phyloP scores from a whole-genome alignment of 306 rosid species.

The Clitoria ternatea region DNA sequence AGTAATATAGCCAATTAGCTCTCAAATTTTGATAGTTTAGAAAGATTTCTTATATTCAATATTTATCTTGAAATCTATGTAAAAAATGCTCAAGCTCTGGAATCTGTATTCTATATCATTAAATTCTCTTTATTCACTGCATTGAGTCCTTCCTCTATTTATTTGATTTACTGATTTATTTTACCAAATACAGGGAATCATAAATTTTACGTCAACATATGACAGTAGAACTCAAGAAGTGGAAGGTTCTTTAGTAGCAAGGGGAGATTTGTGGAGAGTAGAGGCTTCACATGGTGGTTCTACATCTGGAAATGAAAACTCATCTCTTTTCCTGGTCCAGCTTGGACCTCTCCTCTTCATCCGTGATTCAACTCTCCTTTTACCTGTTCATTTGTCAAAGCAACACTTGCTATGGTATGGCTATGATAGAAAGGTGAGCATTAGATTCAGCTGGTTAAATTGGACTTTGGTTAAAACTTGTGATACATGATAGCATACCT shows the following conservation, averaged over 20 bases:
- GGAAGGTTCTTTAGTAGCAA: slow-evolving; percentile 81
- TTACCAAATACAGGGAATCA: slow-evolving; percentile 52
- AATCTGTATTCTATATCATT: background rate
- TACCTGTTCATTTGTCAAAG: slow-evolving; percentile 93
- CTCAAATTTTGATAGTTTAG: background rate
- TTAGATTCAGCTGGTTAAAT: slow-evolving; percentile 13
- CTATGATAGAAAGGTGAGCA: slow-evolving; percentile 87
- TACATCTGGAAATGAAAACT: slow-evolving; percentile 68
- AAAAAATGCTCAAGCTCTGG: slow-evolving; percentile 3
- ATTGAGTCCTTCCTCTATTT: background rate
- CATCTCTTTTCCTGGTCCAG: slow-evolving; percentile 87
- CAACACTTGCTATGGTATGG: slow-evolving; percentile 98
- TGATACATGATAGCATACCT: background rate
- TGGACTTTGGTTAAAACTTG: background rate
- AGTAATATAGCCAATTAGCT: background rate
- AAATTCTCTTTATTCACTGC: background rate
- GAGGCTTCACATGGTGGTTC: slow-evolving; percentile 88
- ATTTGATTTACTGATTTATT: slow-evolving; percentile 20
- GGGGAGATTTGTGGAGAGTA: slow-evolving; percentile 97
- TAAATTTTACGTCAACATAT: slow-evolving; percentile 75
- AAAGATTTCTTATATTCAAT: background rate
- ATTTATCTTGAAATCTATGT: background rate
- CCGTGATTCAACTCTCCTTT: slow-evolving; percentile 90
- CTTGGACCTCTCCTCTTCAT: slow-evolving; percentile 93
- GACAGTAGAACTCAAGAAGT: slow-evolving; percentile 85